Base-by-base conservation (phyloP, 768 basidiomycete species). In the Lentinula guzmanii region DNA sequence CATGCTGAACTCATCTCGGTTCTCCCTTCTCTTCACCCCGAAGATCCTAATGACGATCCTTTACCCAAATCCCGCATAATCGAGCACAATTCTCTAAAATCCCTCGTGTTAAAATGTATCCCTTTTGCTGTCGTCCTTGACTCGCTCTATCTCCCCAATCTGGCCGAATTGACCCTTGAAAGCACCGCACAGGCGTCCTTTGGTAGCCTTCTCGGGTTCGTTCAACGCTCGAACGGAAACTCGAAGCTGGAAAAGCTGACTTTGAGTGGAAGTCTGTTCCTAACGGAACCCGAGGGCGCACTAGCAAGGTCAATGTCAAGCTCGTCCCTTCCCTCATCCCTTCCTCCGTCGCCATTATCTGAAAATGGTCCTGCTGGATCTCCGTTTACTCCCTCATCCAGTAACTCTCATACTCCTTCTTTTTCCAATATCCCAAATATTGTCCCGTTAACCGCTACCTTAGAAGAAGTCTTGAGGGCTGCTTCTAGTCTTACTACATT, bases 61-160 rank as follows among this genome's bases (percentile, higher is more conserved):
- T 16, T 56, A 31, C 55, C 55, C n/a, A 56, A 43, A 45, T 56
- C 55, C 28, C 55, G 24, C 24, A 56, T 56, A 56, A 43, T 56
- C 6, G 55, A 56, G 43, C 55, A 56, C 55, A 43, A 56, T 6
- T 42, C 55, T 15, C 55, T 56, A 2, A 43, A 56, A 24, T 56
- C 55, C 18, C 39, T 56, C 1, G 55, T 56, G 10, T 21, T 56
- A 8, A 56, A 56, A 56, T 56, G 55, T 39, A 43, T 56, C 9
- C 55, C 55, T 15, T 56, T 56, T 21, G 55, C 55, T 16, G 55
- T 56, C 11, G 55, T 56, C 5, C 55, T 56, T 41, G 55, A 56
- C 28, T 28, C 28, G 21, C 41, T 56, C 21, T 56, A 45, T 24
- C 55, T 56, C 16, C 55, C 55, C 4, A 56, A 56, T 33, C 15